Percentiles rank a stretch among this genome's conserved stretches.
Evolutionary conservation across 2,329 filamentous ascomycete species (phyloP).

Genomic region (Pestalotiopsis sp.): DNA sequence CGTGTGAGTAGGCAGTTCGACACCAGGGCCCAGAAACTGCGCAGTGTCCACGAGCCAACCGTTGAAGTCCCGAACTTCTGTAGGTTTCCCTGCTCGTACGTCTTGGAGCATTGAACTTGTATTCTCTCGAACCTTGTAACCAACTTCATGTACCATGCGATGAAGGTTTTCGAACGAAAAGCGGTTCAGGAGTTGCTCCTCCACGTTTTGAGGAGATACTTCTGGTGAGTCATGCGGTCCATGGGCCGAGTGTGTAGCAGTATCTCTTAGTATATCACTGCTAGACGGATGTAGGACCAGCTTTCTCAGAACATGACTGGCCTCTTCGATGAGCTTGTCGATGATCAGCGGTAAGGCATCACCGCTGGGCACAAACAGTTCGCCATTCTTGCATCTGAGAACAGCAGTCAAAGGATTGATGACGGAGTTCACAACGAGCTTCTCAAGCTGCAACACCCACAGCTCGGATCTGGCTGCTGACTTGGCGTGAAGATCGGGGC

Average conservation of each 20-base stretch:
- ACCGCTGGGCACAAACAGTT: slow-evolving; percentile 63
- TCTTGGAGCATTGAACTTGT: slow-evolving; percentile 67
- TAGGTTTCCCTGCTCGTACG: slow-evolving; percentile 49
- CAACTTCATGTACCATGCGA: slow-evolving; percentile 49
- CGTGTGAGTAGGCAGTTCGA: slow-evolving; percentile 41
- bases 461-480: slow-evolving; percentile 45
- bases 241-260: neutral
- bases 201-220: slow-evolving; percentile 12
- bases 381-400: slow-evolving; percentile 77
- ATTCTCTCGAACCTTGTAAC: slow-evolving; percentile 53
- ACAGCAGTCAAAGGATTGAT: slow-evolving; percentile 87
- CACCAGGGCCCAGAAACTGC: slow-evolving; percentile 34
- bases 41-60: slow-evolving; percentile 58
- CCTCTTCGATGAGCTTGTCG: slow-evolving; percentile 72
- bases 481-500: slow-evolving; percentile 45
- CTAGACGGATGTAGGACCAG: slow-evolving; percentile 63
- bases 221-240: slow-evolving; percentile 49
- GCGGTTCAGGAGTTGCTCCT: slow-evolving; percentile 35
- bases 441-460: slow-evolving; percentile 75
- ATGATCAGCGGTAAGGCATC: slow-evolving; percentile 60
- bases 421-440: slow-evolving; percentile 77
- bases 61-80: slow-evolving; percentile 62
- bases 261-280: slow-evolving; percentile 37
- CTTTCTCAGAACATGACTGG: slow-evolving; percentile 70
- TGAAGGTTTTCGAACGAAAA: slow-evolving; percentile 46